These are phyloP conservation scores for Phlyctochytrium planicorne DNA, from an alignment of 192 early-diverging fungal species.

Conservation along the genomic window DNA sequence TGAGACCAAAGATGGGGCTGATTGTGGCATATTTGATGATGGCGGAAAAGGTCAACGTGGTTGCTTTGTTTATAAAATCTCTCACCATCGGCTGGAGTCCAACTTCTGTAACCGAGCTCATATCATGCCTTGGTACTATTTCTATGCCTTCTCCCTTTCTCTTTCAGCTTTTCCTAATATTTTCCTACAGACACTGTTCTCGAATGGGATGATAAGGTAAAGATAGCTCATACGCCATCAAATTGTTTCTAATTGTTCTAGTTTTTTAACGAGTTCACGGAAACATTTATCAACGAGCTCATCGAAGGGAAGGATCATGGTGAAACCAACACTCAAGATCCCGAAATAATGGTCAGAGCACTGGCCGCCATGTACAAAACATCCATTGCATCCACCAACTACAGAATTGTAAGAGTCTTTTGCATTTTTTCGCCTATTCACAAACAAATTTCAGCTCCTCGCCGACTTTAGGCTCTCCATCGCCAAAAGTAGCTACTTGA, in stretches of 20 bases:
- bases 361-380: conserved; percentile 27
- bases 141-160: background rate
- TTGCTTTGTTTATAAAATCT: conserved; percentile 32
- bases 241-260: background rate
- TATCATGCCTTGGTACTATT: conserved; percentile 20
- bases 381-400: conserved; percentile 18
- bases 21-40: conserved; percentile 38
- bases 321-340: conserved; percentile 13
- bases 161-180: background rate
- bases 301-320: conserved; percentile 11
- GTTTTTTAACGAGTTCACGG: conserved; percentile 24
- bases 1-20: conserved; percentile 31
- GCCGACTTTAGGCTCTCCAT: conserved; percentile 26
- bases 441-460: conserved; percentile 5
- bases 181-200: conserved; percentile 19
- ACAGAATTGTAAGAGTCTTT: conserved; percentile 11
- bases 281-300: conserved; percentile 15
- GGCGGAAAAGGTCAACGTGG: conserved; percentile 22
- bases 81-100: conserved; percentile 24
- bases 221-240: background rate
- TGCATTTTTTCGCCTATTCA: background rate
- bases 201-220: conserved; percentile 28
- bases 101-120: conserved; percentile 17
- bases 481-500: conserved; percentile 22
- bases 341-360: conserved; percentile 13